Evolutionary conservation across 345 rosid genomes (phyloP).

Genomic region (Eucalyptus melliodora): DNA sequence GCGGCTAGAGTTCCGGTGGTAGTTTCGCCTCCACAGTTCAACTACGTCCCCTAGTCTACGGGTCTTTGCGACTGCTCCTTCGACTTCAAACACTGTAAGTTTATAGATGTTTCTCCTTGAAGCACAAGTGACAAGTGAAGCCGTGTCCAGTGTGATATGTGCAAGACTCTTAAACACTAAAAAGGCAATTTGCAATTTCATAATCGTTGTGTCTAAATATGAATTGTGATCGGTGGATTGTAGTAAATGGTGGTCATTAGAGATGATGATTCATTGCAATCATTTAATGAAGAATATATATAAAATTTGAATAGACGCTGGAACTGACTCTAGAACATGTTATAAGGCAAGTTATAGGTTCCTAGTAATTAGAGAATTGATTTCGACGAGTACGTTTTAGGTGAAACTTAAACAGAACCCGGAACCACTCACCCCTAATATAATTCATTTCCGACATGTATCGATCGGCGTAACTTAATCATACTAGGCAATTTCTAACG

Average conservation of each 20-base stretch:
- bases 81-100: constrained; percentile 15
- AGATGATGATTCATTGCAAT: no score
- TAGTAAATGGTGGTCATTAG: no score
- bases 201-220: no score
- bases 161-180: not conserved
- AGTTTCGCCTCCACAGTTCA: not conserved
- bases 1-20: not conserved
- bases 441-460: not conserved
- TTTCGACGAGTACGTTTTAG: no score
- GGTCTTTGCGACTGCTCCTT: constrained; percentile 36
- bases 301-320: rapidly evolving
- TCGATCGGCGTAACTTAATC: not conserved
- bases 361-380: no score
- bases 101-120: not conserved
- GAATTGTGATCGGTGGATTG: no score
- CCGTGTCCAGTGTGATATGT: not conserved
- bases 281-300: no score
- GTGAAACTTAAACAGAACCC: no score
- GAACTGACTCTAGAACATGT: no score
- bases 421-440: rapidly evolving
- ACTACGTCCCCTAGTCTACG: constrained; percentile 18
- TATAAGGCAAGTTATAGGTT: no score
- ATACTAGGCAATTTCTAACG: not conserved
- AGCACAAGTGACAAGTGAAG: not conserved
- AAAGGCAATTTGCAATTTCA: not conserved